A percentile compares a stretch with the other conserved stretches of the same genome.
phyloP scores from a whole-genome alignment of 371 early-diverging fungal genomes.

The Mortierella sp. region DNA sequence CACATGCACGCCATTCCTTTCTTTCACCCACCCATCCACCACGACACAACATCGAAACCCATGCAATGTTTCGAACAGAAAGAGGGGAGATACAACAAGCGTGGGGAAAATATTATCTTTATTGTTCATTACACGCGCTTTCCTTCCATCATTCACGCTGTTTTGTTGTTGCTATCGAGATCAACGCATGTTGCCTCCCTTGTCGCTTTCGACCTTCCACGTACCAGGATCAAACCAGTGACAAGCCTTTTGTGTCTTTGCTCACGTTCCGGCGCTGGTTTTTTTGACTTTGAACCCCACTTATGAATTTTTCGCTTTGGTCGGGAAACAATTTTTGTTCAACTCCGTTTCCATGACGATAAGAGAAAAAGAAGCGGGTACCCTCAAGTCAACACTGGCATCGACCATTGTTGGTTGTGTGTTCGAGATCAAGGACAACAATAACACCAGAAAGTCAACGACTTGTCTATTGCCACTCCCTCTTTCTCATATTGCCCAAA shows the following conservation, averaged over 20 bases:
- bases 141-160: not conserved
- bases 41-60: not conserved
- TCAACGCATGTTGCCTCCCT: not conserved
- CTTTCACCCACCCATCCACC: not conserved
- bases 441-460: not conserved
- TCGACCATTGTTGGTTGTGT: not conserved
- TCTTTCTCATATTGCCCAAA: not conserved
- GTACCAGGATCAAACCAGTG: not conserved
- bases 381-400: not conserved
- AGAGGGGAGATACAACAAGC: not conserved
- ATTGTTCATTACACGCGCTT: not conserved
- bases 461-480: too few species aligned
- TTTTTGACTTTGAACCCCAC: conserved; percentile 2
- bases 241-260: not conserved
- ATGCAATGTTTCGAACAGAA: not conserved
- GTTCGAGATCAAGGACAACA: conserved; percentile 2
- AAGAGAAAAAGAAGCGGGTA: not conserved
- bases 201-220: not conserved
- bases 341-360: conserved; percentile 4
- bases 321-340: conserved; percentile 3
- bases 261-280: not conserved
- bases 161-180: not conserved
- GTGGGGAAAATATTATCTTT: not conserved
- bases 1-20: not conserved
- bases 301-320: not conserved